Base-by-base conservation (phyloP, 2,329 filamentous ascomycete genomes). In the Hymenoscyphus repandus region DNA sequence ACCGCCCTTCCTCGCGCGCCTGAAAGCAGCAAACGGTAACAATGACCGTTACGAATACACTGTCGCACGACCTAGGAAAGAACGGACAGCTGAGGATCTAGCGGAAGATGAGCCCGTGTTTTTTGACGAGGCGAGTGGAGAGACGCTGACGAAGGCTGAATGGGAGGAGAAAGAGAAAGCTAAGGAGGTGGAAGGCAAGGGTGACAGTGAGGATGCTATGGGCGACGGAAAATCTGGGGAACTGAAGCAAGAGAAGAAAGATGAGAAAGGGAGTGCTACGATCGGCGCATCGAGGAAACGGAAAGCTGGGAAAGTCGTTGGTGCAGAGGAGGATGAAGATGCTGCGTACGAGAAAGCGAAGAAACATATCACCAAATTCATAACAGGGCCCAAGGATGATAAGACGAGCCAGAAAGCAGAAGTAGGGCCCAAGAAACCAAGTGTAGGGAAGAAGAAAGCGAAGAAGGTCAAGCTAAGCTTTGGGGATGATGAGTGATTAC, bases 91-190 rank as follows among this genome's bases (percentile, higher is more conserved):
- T 52, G 82, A 85, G 58, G 83, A 84, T 37, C 82, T 90, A 53
- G 86, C 85, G 11, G 88, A 92, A 59, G 88, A 92, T 66, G 84
- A 76, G 45, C 88, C 88, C 0, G 75, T 89, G 0, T 82, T 89
- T 46, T 80, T 93, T 3, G 80, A 92, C 58, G 87, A 90, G 64
- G 74, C 78, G 4, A 86, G 82, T 45, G 85, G 88, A 49, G 76
- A 84, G 30, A 77, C 65, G 4, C 51, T 60, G 45, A 66, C 70
- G 31, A 67, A 66, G 41, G 64, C 66, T 13, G 66, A 69, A 51
- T 61, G 55, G 65, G 62, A 54, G 57, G 65, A 63, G 47, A 63
- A 63, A 45, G 67, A 66, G 45, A 58, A 61, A 50, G 60, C 57
- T 6, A 57, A 55, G 9, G 58, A 54, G 20, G 34, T 10, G 22